These are phyloP conservation scores for Cubamyces sp. DNA, from an alignment of 768 basidiomycete species.

Conservation along the genomic window DNA sequence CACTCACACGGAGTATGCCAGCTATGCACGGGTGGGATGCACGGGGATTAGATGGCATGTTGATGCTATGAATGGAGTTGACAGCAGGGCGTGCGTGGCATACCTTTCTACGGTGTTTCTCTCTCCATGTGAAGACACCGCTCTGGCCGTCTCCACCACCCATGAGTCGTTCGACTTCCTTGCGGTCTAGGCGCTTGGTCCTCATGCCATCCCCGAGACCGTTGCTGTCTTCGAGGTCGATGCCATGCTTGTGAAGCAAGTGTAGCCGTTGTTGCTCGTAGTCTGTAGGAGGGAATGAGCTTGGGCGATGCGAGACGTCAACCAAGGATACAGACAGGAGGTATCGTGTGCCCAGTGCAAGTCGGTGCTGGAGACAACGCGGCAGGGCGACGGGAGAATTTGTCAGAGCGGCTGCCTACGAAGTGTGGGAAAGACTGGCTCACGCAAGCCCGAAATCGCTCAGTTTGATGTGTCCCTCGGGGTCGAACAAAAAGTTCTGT, in stretches of 20 bases:
- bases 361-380: slow-evolving; percentile 63
- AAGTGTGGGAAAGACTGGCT: slow-evolving; percentile 44
- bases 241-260: slow-evolving; percentile 88
- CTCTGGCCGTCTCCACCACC: slow-evolving; percentile 79
- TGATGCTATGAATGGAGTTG: slow-evolving; percentile 1
- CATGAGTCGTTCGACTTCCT: slow-evolving; percentile 84
- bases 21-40: slow-evolving; percentile 42
- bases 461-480: slow-evolving; percentile 90
- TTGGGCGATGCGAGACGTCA: slow-evolving; percentile 4
- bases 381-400: slow-evolving; percentile 13
- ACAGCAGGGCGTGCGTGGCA: slow-evolving; percentile 32
- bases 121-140: slow-evolving; percentile 94
- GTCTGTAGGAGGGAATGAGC: slow-evolving; percentile 50
- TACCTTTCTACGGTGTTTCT: slow-evolving; percentile 90
- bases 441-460: slow-evolving; percentile 96
- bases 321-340: slow-evolving; percentile 58
- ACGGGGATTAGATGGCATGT: slow-evolving; percentile 27
- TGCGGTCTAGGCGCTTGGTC: slow-evolving; percentile 79
- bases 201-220: slow-evolving; percentile 64
- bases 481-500: slow-evolving; percentile 95
- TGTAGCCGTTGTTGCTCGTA: slow-evolving; percentile 93
- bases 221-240: slow-evolving; percentile 86
- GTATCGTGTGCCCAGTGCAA: slow-evolving; percentile 98
- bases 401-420: slow-evolving; percentile 1
- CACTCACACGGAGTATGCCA: slow-evolving; percentile 88